Percentiles rank a stretch among this genome's conserved stretches.
Evolutionary conservation across 352 stramenopile genomes (phyloP).

Genomic region (Peronospora farinosa): DNA sequence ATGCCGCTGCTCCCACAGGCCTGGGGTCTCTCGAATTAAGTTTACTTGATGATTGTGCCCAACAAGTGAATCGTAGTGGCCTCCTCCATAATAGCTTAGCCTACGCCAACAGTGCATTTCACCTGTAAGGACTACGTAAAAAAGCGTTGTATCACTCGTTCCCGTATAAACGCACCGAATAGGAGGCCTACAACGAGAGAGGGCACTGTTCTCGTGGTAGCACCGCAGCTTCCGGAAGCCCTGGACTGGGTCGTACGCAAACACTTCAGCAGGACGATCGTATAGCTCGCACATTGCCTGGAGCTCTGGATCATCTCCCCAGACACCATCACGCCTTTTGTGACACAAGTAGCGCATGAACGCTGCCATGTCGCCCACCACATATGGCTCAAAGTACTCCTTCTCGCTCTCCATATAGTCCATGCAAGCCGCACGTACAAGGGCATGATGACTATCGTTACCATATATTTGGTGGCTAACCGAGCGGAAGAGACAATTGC

Average conservation of each 20-base stretch:
- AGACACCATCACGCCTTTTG: constrained; percentile 88
- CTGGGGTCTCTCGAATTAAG: constrained; percentile 50
- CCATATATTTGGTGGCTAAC: constrained; percentile 96
- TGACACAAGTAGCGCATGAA: constrained; percentile 89
- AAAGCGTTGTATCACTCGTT: constrained; percentile 1
- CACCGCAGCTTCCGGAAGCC: constrained; percentile 82
- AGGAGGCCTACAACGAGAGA: constrained; percentile 50
- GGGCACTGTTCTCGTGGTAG: constrained; percentile 77
- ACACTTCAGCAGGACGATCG: constrained; percentile 86
- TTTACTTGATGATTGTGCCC: constrained; percentile 46
- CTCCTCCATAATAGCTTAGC: constrained; percentile 88
- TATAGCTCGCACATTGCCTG: constrained; percentile 94
- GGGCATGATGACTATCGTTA: constrained; percentile 81
- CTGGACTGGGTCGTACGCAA: constrained; percentile 64
- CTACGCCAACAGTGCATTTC: constrained; percentile 23
- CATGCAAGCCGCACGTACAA: constrained; percentile 88
- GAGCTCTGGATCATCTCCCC: constrained; percentile 94
- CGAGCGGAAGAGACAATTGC: constrained; percentile 96
- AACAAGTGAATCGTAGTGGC: constrained; percentile 88
- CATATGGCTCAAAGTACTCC: constrained; percentile 89
- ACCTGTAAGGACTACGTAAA: constrained; percentile 1
- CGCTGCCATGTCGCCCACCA: constrained; percentile 78
- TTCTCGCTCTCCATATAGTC: constrained; percentile 94
- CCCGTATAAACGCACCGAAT: constrained; percentile 43
- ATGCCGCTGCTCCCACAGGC: constrained; percentile 60